Evolutionary conservation across 2,329 filamentous ascomycete species (phyloP).

Genomic region (Talaromyces pinophilus): DNA sequence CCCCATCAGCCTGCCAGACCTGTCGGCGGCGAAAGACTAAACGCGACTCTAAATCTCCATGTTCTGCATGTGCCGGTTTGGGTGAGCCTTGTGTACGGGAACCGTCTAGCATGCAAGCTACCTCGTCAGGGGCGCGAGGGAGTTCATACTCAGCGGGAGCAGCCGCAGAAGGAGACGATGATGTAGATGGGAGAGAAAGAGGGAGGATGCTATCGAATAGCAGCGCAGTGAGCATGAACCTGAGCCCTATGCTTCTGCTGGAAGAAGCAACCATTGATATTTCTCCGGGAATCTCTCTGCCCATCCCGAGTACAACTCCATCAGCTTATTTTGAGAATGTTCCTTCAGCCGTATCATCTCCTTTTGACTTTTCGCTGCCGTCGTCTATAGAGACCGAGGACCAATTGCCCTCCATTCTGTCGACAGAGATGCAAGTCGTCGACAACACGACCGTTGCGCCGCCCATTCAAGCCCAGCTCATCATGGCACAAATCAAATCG

Average conservation of each 20-base stretch:
- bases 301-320: not conserved
- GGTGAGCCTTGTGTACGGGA: not conserved
- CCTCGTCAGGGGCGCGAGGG: not conserved
- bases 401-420: not conserved
- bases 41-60: not conserved
- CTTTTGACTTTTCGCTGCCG: not conserved
- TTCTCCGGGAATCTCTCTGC: not conserved
- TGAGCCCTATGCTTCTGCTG: not conserved
- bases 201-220: not conserved
- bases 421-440: not conserved
- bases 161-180: not conserved
- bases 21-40: not conserved
- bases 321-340: not conserved
- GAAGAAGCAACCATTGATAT: not conserved
- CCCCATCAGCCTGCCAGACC: not conserved
- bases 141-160: not conserved
- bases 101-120: not conserved
- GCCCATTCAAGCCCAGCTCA: not conserved
- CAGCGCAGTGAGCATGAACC: not conserved
- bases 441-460: not conserved
- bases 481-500: not conserved
- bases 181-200: not conserved
- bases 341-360: not conserved
- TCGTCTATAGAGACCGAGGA: not conserved
- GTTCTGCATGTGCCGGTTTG: not conserved